Evolutionary conservation across 257 asterid genomes (phyloP).

Genomic region (Solanum lignicaule): DNA sequence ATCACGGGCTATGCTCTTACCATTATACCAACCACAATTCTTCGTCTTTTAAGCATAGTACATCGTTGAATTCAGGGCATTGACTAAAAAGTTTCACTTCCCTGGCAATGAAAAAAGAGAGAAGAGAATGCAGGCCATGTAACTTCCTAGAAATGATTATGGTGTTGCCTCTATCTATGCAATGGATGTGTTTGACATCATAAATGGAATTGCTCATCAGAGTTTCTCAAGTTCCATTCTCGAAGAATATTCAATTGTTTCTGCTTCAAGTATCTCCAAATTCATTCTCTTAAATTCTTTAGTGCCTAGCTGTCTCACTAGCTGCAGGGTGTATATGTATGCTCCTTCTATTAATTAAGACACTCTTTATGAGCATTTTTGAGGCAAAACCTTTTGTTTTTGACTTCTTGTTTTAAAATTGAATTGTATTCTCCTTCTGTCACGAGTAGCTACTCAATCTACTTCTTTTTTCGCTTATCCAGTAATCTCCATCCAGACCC

Average conservation of each 20-base stretch:
- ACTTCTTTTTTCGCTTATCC: neutral
- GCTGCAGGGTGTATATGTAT: neutral
- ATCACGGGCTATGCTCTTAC: neutral
- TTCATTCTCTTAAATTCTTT: neutral
- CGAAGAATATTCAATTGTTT: neutral
- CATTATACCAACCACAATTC: neutral
- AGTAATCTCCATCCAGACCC: neutral
- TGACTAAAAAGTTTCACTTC: neutral
- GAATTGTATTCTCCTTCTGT: neutral
- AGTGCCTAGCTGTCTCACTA: neutral
- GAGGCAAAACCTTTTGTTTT: neutral
- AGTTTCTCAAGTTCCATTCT: neutral
- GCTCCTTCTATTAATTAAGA: neutral
- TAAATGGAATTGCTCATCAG: neutral
- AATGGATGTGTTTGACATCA: neutral
- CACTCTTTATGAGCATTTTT: neutral
- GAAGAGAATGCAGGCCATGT: neutral
- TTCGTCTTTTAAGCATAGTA: neutral
- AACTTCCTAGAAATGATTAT: neutral
- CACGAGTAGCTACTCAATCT: neutral
- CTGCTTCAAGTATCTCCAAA: neutral
- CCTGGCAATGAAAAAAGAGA: neutral
- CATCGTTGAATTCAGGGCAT: neutral
- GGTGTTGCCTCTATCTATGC: neutral
- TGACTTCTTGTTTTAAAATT: neutral